Evolutionary conservation across 345 rosid genomes (phyloP), one percentile per base, ranked within the genome.

Genomic region (Boechera divaricarpa): DNA sequence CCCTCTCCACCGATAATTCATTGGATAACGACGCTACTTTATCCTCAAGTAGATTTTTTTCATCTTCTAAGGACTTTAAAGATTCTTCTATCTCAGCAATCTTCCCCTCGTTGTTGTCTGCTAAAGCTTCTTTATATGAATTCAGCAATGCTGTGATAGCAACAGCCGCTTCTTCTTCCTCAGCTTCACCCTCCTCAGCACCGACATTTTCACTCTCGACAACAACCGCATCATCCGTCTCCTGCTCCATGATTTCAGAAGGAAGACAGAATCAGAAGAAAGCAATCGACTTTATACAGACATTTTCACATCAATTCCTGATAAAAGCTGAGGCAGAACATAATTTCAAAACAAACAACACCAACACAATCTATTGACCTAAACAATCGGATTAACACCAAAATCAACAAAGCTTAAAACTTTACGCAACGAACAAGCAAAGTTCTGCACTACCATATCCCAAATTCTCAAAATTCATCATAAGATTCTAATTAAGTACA

Each of bases 91-190:
- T 85, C 77, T 92, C 96, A 56, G 87, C 86, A 70, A 83, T 72
- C 65, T 71, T 85, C 26, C 84, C 63, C 71, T 87, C 90, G 65
- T 94, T 85, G 60, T 86, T 82, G 67, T 78, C 89, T 16, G 85
- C 87, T 72, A 94, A 59, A 52, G 95, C 97, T 74, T 90, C 93
- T 77, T 81, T 86, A 80, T 89, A 94, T 0, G 85, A 86, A 60
- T 63, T 83, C 7, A 94, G 85, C 67, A 87, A 79, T 26, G 82
- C 65, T 57, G 70, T 4, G 63, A 85, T 70, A 53, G 79, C 83
- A n/a, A 80, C 83, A n/a, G 91, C 86, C n/a, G 87, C 75, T 58
- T 81, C 79, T 69, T 64, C 70, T 72, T 83, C 93, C 79, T 89
- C 91, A 12, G 68, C 77, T 69, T 77, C 84, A 72, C 58, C 45